Conservation (phyloP, 2,329 filamentous ascomycete genomes). For the Tolypocladium pustulatum region DNA sequence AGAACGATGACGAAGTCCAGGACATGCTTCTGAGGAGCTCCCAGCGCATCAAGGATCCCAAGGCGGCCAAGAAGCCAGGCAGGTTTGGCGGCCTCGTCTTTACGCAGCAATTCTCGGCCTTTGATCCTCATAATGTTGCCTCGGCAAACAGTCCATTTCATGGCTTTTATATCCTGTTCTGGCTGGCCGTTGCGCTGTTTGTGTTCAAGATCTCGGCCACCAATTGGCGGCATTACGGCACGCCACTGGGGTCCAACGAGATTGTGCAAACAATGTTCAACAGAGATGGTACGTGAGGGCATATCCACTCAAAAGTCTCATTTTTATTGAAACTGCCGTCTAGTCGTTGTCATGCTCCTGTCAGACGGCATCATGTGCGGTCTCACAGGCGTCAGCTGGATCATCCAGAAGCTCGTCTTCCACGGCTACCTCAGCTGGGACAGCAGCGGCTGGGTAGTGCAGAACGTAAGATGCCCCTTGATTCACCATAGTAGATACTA, state of each 20-base stretch:
- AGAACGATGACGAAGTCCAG: constrained; percentile 17
- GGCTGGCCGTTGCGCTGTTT: constrained; percentile 58
- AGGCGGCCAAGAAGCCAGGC: constrained; percentile 7
- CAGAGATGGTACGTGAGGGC: constrained; percentile 30
- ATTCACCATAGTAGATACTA: neutral
- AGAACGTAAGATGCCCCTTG: constrained; percentile 39
- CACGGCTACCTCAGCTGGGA: constrained; percentile 58
- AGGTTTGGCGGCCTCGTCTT: constrained; percentile 49
- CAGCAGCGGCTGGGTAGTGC: constrained; percentile 59
- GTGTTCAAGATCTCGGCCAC: constrained; percentile 55
- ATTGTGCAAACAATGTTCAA: constrained; percentile 59
- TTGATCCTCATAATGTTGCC: constrained; percentile 59
- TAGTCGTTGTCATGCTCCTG: constrained; percentile 41
- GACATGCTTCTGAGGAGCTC: constrained; percentile 15
- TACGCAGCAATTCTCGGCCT: constrained; percentile 61
- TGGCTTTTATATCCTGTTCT: constrained; percentile 73
- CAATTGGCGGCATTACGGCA: constrained; percentile 61
- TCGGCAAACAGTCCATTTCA: constrained; percentile 61
- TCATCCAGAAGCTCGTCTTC: constrained; percentile 51
- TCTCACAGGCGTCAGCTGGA: constrained; percentile 52
- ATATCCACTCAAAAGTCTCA: neutral
- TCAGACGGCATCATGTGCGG: constrained; percentile 63
- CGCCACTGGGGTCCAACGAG: constrained; percentile 58
- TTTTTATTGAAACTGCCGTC: neutral
- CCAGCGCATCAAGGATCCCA: constrained; percentile 10